These are phyloP conservation scores for Aureobasidium sp. DNA, from an alignment of 2,329 filamentous ascomycete species.

Conservation along the genomic window DNA sequence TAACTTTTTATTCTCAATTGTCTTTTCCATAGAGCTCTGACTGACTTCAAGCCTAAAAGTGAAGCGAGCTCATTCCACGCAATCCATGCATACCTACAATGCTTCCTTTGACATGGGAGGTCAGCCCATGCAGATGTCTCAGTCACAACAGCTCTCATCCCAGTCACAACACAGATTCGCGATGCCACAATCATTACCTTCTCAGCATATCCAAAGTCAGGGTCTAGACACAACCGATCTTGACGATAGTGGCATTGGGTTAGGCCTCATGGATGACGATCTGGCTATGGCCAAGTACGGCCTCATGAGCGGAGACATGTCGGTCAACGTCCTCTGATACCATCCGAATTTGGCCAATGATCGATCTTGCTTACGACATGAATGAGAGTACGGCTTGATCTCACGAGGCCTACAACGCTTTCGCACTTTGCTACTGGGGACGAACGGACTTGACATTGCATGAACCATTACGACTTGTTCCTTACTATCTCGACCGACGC, in stretches of 20 bases:
- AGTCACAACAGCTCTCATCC: constrained; percentile 24
- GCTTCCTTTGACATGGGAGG: constrained; percentile 19
- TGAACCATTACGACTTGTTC: constrained; percentile 19
- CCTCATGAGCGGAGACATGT: constrained; percentile 12
- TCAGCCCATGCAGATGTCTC: constrained; percentile 23
- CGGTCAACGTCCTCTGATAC: constrained; percentile 12
- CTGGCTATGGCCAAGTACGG: constrained; percentile 26
- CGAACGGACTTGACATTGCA: constrained; percentile 9
- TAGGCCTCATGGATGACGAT: constrained; percentile 40
- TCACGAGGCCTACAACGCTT: neutral
- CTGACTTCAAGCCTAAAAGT: constrained; percentile 22
- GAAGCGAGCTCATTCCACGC: constrained; percentile 23
- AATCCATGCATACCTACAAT: constrained; percentile 23
- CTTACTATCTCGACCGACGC: constrained; percentile 16
- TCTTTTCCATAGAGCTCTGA: constrained; percentile 17
- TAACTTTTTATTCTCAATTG: neutral
- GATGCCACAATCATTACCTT: constrained; percentile 24
- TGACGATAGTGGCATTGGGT: constrained; percentile 43
- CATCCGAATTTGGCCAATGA: neutral
- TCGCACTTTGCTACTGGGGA: neutral
- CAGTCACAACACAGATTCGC: constrained; percentile 13
- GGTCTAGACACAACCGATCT: constrained; percentile 33
- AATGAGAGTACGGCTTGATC: neutral
- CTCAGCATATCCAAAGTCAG: constrained; percentile 20
- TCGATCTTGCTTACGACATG: neutral